These are phyloP conservation scores for Diplodia corticola DNA, from an alignment of 2,329 filamentous ascomycete species.

Conservation along the genomic window DNA sequence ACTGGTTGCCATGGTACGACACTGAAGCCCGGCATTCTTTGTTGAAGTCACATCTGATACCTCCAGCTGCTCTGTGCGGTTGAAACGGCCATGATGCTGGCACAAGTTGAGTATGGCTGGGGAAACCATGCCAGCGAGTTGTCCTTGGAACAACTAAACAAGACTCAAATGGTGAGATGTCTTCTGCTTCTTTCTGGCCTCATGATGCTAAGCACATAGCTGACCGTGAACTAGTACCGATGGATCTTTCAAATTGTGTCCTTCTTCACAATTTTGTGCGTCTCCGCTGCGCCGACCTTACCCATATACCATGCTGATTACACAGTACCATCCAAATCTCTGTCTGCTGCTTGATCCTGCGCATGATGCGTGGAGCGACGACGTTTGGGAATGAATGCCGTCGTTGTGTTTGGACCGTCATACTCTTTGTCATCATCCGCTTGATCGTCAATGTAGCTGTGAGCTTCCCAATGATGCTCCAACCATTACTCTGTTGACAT, in stretches of 20 bases:
- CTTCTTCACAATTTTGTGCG: conserved; percentile 5
- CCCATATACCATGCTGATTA: neutral
- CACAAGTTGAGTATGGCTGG: conserved; percentile 11
- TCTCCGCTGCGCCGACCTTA: neutral
- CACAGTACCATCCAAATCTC: conserved; percentile 2
- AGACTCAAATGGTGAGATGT: neutral
- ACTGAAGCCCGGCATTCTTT: neutral
- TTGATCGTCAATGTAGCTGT: neutral
- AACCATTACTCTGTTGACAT: neutral
- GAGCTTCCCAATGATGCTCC: neutral
- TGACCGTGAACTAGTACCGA: neutral
- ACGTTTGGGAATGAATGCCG: conserved; percentile 12
- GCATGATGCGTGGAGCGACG: conserved; percentile 8
- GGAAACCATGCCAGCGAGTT: neutral
- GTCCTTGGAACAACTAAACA: neutral
- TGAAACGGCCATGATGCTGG: neutral
- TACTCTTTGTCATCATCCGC: neutral
- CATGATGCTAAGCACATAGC: neutral
- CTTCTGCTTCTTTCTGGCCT: neutral
- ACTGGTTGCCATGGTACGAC: neutral
- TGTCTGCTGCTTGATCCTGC: conserved; percentile 2
- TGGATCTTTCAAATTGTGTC: neutral
- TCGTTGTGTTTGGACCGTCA: neutral
- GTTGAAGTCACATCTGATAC: neutral
- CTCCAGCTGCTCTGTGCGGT: neutral